These are phyloP conservation scores for Mycosphaerella arachidis DNA, from an alignment of 2,329 filamentous ascomycete species.

Conservation along the genomic window DNA sequence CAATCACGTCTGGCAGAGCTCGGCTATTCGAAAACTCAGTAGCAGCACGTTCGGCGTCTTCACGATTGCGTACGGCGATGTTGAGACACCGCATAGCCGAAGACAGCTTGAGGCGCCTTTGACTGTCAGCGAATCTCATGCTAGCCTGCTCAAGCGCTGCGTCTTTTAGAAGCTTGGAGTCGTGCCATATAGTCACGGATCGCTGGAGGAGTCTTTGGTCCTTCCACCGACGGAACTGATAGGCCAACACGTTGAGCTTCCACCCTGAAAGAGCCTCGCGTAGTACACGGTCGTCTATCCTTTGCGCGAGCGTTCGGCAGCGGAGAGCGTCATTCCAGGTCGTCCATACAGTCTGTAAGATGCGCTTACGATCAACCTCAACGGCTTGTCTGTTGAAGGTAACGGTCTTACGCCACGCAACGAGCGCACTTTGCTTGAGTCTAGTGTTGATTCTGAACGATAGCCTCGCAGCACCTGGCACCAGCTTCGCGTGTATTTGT, in stretches of 20 bases:
- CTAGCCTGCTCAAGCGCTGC: slow-evolving; percentile 17
- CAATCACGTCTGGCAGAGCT: slow-evolving; percentile 36
- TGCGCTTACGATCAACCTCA: slow-evolving; percentile 47
- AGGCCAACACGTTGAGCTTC: slow-evolving; percentile 49
- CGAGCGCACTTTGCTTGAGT: slow-evolving; percentile 44
- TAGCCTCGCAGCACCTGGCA: slow-evolving; percentile 40
- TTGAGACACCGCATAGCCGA: slow-evolving; percentile 29
- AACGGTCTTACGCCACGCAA: slow-evolving; percentile 46
- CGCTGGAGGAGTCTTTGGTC: slow-evolving; percentile 23
- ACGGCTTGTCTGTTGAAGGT: slow-evolving; percentile 40
- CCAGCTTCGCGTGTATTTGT: slow-evolving; percentile 40
- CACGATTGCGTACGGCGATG: slow-evolving; percentile 26
- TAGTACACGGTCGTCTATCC: slow-evolving; percentile 53
- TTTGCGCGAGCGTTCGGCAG: slow-evolving; percentile 47
- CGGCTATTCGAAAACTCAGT: slow-evolving; percentile 40
- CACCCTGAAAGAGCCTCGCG: slow-evolving; percentile 57
- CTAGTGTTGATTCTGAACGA: slow-evolving; percentile 43
- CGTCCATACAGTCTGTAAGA: slow-evolving; percentile 56
- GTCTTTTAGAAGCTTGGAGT: slow-evolving; percentile 9
- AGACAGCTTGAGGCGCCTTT: slow-evolving; percentile 25
- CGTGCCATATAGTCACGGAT: slow-evolving; percentile 18
- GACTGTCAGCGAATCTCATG: slow-evolving; percentile 23
- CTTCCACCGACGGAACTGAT: slow-evolving; percentile 37
- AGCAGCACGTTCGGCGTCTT: slow-evolving; percentile 36
- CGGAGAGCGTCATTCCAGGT: slow-evolving; percentile 60